Base-by-base conservation (phyloP, 345 rosid genomes). In the Kandelia obovata region DNA sequence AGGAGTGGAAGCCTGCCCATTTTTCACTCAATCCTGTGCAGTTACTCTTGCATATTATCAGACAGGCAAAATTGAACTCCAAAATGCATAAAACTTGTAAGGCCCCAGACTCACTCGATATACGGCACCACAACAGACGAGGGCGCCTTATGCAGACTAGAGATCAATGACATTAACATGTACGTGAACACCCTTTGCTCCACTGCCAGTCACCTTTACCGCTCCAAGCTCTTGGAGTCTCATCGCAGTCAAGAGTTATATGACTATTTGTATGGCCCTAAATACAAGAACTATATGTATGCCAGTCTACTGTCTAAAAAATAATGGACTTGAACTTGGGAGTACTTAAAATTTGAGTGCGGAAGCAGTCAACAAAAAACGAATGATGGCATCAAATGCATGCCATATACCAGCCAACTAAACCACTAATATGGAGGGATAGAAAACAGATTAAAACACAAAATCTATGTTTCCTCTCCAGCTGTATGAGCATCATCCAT, bases 21-120 rank as follows among this genome's bases (percentile, higher is more conserved):
- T 91, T 75, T 91, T 91, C 56, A 88, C 95, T 11, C 90, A 87
- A 55, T 47, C 78, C 1, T 87, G 92, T 58, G 84, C 82, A 0
- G 88, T 87, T 5, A 61, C 79, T 77, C 84, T 71, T 26, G 34
- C 86, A 5, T 87, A 83, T 53, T 85, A 6, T 7, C 37, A 7
- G 1, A 34, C 37, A 34, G 9, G 37, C 8, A 7, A 34, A 34
- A 34, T 34, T 34, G 37, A 9, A 34, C 37, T 34, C 37, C 37
- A 7, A 34, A 34, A 34, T 34, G 37, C 37, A 6, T 34, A 34
- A 34, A 34, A 34, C 37, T 34, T 1, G 9, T 7, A 0, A 6
- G 9, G 37, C 37, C 37, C 37, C 9, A 7, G 37, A 6, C 9
- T 7, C 1, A 34, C 37, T 7, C 37, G 9, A 7, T 7, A 34